Evolutionary conservation across 2,329 filamentous ascomycete species (phyloP).

Genomic region (Fusarium anthophilum): DNA sequence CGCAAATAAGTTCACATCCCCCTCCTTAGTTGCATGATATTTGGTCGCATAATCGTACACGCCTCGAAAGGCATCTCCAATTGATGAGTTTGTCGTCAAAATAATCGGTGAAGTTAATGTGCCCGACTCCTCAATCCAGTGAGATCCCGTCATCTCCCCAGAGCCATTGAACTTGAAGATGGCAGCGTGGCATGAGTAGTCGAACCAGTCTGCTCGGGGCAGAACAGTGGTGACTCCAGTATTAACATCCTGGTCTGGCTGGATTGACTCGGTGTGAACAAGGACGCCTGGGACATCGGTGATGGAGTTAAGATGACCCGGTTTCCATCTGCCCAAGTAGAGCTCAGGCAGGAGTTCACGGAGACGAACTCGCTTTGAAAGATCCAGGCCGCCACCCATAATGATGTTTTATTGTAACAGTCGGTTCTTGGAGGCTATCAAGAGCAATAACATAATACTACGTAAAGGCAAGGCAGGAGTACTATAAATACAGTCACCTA

Average conservation of each 20-base stretch:
- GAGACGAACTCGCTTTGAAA: slow-evolving; percentile 41
- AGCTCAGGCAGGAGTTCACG: slow-evolving; percentile 57
- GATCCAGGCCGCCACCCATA: not conserved
- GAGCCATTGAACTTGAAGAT: slow-evolving; percentile 71
- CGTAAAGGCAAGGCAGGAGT: no score
- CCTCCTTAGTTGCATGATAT: slow-evolving; percentile 53
- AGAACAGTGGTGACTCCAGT: slow-evolving; percentile 62
- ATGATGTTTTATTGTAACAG: no score
- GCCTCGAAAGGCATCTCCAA: slow-evolving; percentile 68
- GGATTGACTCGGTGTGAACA: slow-evolving; percentile 57
- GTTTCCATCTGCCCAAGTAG: slow-evolving; percentile 54
- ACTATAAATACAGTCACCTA: not conserved
- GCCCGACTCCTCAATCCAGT: slow-evolving; percentile 71
- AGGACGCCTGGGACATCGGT: slow-evolving; percentile 61
- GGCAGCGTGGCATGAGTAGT: slow-evolving; percentile 57
- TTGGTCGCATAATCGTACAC: slow-evolving; percentile 65
- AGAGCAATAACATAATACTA: not conserved
- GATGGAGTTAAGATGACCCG: slow-evolving; percentile 59
- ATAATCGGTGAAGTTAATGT: slow-evolving; percentile 67
- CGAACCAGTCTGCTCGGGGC: slow-evolving; percentile 56
- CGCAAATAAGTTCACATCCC: slow-evolving; percentile 61
- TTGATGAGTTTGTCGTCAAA: slow-evolving; percentile 66
- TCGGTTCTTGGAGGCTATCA: no score
- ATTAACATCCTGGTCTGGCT: slow-evolving; percentile 51
- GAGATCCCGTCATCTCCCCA: slow-evolving; percentile 69